A percentile compares a stretch with the other conserved stretches of the same genome.
These are phyloP conservation scores for Microbotryum silenes-acaulis DNA, from an alignment of 1,284 basidiomycete species.

Conservation along the genomic window DNA sequence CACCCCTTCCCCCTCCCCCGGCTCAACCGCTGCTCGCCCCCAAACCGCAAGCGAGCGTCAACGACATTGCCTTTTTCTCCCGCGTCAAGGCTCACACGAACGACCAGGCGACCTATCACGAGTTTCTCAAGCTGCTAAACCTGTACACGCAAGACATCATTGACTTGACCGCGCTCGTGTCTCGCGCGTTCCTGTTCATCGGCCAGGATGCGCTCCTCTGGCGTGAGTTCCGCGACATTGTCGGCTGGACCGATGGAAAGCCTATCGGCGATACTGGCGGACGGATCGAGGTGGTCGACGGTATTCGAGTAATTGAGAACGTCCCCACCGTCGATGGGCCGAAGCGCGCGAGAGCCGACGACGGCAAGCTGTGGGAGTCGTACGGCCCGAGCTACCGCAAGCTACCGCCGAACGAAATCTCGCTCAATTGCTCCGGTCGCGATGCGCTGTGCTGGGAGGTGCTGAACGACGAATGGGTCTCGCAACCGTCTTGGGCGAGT, in stretches of 20 bases:
- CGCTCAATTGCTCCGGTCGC: slow-evolving; percentile 84
- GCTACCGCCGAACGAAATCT: slow-evolving; percentile 80
- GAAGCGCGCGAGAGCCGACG: slow-evolving; percentile 32
- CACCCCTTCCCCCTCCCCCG: slow-evolving; percentile 27
- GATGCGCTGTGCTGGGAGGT: slow-evolving; percentile 94
- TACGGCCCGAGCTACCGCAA: slow-evolving; percentile 87
- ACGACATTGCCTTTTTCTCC: slow-evolving; percentile 67
- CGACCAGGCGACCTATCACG: slow-evolving; percentile 81
- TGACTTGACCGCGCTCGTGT: slow-evolving; percentile 71
- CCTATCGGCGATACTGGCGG: slow-evolving; percentile 22
- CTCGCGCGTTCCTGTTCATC: slow-evolving; percentile 70
- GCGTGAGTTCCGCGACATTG: slow-evolving; percentile 74
- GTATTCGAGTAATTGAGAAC: slow-evolving; percentile 39
- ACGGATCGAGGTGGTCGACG: slow-evolving; percentile 30
- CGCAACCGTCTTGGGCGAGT: slow-evolving; percentile 91
- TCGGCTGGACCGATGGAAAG: slow-evolving; percentile 51
- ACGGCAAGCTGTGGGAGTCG: slow-evolving; percentile 37
- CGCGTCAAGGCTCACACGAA: slow-evolving; percentile 57
- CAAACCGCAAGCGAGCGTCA: slow-evolving; percentile 27
- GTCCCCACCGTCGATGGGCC: slow-evolving; percentile 38
- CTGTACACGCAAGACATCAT: slow-evolving; percentile 88
- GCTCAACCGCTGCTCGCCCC: slow-evolving; percentile 25
- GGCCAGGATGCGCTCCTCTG: slow-evolving; percentile 68
- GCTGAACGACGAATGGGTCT: slow-evolving; percentile 93
- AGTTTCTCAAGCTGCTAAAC: slow-evolving; percentile 91